A percentile compares a stretch with the other conserved stretches of the same genome.
Conservation (phyloP, 805 yeast species). For the Kurtzmaniella fragi region DNA sequence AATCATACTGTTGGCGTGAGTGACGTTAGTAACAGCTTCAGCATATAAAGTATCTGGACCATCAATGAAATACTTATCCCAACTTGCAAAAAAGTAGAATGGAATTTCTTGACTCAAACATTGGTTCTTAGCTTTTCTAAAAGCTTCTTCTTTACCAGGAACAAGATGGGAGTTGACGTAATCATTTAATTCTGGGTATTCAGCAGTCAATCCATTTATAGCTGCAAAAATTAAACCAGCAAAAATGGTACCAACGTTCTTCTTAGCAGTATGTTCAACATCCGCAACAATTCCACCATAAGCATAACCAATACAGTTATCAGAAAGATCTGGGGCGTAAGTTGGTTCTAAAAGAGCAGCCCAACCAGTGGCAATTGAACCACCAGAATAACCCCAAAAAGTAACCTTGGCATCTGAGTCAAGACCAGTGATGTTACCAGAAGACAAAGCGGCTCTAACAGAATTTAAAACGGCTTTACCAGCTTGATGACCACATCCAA, state of each 20-base stretch:
- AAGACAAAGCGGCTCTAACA: slow-evolving; percentile 11
- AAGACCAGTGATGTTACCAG: slow-evolving; percentile 11
- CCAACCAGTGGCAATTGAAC: slow-evolving; percentile 24
- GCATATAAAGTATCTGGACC: slow-evolving; percentile 1
- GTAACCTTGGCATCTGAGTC: slow-evolving; percentile 10
- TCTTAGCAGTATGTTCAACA: slow-evolving; percentile 12
- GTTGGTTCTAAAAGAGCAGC: slow-evolving; percentile 20
- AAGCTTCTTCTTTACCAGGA: slow-evolving; percentile 1
- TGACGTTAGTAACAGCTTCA: slow-evolving; percentile 2
- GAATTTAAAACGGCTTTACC: slow-evolving; percentile 16
- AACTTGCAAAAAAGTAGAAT: background rate
- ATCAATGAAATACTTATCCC: background rate
- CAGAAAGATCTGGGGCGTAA: slow-evolving; percentile 21
- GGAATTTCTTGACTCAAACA: slow-evolving; percentile 4
- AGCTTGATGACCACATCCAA: slow-evolving; percentile 14
- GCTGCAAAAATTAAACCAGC: slow-evolving; percentile 20
- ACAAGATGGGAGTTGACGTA: slow-evolving; percentile 2
- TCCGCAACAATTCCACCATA: slow-evolving; percentile 23
- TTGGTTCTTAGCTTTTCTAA: background rate
- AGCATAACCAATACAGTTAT: slow-evolving; percentile 19
- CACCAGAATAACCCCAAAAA: slow-evolving; percentile 27
- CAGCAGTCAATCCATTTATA: slow-evolving; percentile 16
- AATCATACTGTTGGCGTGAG: background rate
- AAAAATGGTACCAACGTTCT: slow-evolving; percentile 13
- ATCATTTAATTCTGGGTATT: slow-evolving; percentile 16